These are phyloP conservation scores for Myxozyma geophila DNA, from an alignment of 805 yeast species.

Conservation along the genomic window DNA sequence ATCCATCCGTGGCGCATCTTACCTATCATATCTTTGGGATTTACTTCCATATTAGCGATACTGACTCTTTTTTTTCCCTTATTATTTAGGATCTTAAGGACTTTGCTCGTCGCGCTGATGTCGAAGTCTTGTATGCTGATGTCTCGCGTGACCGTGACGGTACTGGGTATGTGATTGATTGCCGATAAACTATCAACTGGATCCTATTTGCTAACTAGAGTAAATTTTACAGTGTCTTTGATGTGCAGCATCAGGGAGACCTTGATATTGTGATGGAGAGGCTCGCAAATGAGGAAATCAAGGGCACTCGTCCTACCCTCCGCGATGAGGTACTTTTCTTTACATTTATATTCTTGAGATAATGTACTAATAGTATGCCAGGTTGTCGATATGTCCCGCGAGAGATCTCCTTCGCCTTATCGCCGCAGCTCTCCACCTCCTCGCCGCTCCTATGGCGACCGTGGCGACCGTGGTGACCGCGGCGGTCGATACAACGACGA, in stretches of 20 bases:
- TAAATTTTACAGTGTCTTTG: slow-evolving; percentile 38
- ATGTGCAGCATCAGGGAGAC: slow-evolving; percentile 61
- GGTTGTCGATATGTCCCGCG: slow-evolving; percentile 38
- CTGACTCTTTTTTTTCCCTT: not conserved
- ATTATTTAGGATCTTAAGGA: slow-evolving; percentile 64
- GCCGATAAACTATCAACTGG: no score
- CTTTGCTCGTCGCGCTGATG: slow-evolving; percentile 66
- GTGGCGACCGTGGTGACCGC: slow-evolving; percentile 33
- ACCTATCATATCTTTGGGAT: slow-evolving; percentile 2
- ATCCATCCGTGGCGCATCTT: slow-evolving; percentile 1
- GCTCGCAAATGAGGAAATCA: slow-evolving; percentile 72
- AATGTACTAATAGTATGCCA: not conserved
- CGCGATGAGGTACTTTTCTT: slow-evolving; percentile 64
- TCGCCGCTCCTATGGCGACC: slow-evolving; percentile 30
- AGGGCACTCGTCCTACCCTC: slow-evolving; percentile 67
- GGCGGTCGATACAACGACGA: slow-evolving; percentile 24
- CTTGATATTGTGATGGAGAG: slow-evolving; percentile 70
- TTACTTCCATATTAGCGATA: not conserved
- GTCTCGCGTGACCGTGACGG: slow-evolving; percentile 47
- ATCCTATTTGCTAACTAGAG: no score
- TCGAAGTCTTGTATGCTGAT: slow-evolving; percentile 47
- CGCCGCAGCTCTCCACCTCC: slow-evolving; percentile 34
- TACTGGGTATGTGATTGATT: slow-evolving; percentile 40
- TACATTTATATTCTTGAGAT: not conserved
- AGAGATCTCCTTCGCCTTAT: slow-evolving; percentile 37